phyloP scores from a whole-genome alignment of 352 stramenopile species.

The Thraustochytrium sp. region DNA sequence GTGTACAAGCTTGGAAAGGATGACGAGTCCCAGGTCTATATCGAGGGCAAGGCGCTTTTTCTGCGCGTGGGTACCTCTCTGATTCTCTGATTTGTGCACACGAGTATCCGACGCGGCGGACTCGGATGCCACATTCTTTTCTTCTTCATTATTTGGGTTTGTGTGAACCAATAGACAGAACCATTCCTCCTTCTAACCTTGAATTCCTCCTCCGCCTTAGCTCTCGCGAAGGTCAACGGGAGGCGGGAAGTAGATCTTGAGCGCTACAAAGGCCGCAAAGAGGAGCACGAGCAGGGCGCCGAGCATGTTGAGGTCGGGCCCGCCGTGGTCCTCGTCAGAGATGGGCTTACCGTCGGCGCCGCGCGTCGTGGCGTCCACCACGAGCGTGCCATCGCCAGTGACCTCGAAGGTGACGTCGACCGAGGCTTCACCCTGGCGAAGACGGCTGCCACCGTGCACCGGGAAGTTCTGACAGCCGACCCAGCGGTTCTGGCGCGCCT shows the following conservation, averaged over 20 bases:
- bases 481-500: constrained; percentile 87
- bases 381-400: constrained; percentile 58
- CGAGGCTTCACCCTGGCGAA: constrained; percentile 76
- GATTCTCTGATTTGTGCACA: too few relatives aligned
- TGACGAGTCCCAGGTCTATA: neutral
- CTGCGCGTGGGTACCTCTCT: neutral
- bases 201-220: too few relatives aligned
- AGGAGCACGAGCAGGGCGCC: neutral
- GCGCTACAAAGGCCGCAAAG: neutral
- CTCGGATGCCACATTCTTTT: too few relatives aligned
- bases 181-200: too few relatives aligned
- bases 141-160: too few relatives aligned
- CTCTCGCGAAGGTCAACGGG: too few relatives aligned
- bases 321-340: neutral
- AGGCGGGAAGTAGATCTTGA: constrained; percentile 26
- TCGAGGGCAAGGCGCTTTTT: constrained; percentile 27
- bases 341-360: constrained; percentile 70
- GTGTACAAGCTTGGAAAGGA: neutral
- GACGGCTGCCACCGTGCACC: constrained; percentile 66
- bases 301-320: neutral
- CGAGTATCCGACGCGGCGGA: too few relatives aligned
- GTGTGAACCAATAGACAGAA: too few relatives aligned
- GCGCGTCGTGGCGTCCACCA: constrained; percentile 62
- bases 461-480: constrained; percentile 79
- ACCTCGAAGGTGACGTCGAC: constrained; percentile 85